Conservation (phyloP, 2,329 filamentous ascomycete genomes). For the Didymosphaeria variabile region DNA sequence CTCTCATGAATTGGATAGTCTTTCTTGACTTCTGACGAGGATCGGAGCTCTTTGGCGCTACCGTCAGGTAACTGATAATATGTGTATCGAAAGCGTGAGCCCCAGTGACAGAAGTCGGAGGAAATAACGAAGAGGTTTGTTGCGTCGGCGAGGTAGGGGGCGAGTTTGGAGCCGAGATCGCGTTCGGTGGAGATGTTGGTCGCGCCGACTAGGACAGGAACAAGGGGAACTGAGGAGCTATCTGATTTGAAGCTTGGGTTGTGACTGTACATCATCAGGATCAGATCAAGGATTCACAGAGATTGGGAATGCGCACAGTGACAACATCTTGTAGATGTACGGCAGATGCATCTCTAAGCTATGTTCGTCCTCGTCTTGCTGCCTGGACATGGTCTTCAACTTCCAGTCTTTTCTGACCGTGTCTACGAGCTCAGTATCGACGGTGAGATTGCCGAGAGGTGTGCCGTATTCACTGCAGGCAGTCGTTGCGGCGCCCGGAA, state of each 20-base stretch:
- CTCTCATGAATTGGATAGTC: conserved; percentile 78
- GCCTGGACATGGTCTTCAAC: conserved; percentile 64
- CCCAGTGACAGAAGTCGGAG: conserved; percentile 99
- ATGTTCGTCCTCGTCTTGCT: conserved; percentile 83
- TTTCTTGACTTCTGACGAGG: conserved; percentile 54
- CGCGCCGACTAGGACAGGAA: conserved; percentile 87
- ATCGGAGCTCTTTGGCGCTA: conserved; percentile 47
- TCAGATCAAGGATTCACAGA: background rate
- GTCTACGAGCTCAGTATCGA: conserved; percentile 69
- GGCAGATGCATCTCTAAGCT: conserved; percentile 97
- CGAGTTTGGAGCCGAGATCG: conserved; percentile 73
- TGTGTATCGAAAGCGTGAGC: conserved; percentile 81
- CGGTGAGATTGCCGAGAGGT: conserved; percentile 73
- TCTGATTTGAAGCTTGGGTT: conserved; percentile 35
- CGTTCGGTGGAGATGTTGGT: conserved; percentile 73
- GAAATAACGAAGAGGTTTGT: conserved; percentile 85
- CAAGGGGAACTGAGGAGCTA: conserved; percentile 74
- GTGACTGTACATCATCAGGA: conserved; percentile 36
- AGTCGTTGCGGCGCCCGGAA: conserved; percentile 79
- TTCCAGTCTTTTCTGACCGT: conserved; percentile 48
- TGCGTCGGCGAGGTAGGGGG: conserved; percentile 79
- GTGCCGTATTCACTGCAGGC: conserved; percentile 76
- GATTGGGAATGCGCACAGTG: conserved; percentile 49
- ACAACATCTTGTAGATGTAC: conserved; percentile 83
- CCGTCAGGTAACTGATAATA: conserved; percentile 70